Base-by-base conservation (phyloP, 176 grass and related monocot species). In the Eragrostis curvula region DNA sequence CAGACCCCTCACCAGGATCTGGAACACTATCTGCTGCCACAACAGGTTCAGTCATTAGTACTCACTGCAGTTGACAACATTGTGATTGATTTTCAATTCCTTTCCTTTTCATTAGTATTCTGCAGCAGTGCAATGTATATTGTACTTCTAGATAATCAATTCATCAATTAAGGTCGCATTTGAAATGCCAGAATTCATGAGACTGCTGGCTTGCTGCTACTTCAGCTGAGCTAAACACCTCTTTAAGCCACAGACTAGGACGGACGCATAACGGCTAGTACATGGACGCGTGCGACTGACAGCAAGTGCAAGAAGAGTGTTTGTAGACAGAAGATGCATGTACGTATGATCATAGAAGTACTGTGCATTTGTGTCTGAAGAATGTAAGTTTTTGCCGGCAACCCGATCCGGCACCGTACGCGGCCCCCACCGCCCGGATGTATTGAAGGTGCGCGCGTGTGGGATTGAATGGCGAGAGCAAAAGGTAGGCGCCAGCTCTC, bases 11-110 rank as follows among this genome's bases (percentile, higher is more conserved):
- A 99, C 96, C 25, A 96, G 91, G 56, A 99, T 96, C 52, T 90
- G 89, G 89, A 99, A 99, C 81, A 99, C 89, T 63, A 97, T 90
- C 94, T 97, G 91, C 67, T 91, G 88, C 51, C 79, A 46, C 50
- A 52, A 24, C 64, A 75, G 52, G 52, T 85, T 29, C 29, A 80
- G 52, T 20, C 68, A 83, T 40, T 36, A 36, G 32, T 45, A 50
- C 11, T 78, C 43, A 11, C 50, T 45, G 43, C 40, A 17, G 42
- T 8, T 24, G 3, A 12, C 23, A 11, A 1, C 28, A 63, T 28
- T 42, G 29, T 44, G 18, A 62, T 3, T 25, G 0, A 4, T 5
- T n/a, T 14, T 12, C 10, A 40, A 7, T 36, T 17, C 12, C 21
- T 3, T 14, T 11, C 8, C 23, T 45, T 21, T 30, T 25, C 21